A percentile compares a stretch with the other conserved stretches of the same genome.
phyloP scores from a whole-genome alignment of 1,284 basidiomycete genomes.

The Fomes fomentarius region DNA sequence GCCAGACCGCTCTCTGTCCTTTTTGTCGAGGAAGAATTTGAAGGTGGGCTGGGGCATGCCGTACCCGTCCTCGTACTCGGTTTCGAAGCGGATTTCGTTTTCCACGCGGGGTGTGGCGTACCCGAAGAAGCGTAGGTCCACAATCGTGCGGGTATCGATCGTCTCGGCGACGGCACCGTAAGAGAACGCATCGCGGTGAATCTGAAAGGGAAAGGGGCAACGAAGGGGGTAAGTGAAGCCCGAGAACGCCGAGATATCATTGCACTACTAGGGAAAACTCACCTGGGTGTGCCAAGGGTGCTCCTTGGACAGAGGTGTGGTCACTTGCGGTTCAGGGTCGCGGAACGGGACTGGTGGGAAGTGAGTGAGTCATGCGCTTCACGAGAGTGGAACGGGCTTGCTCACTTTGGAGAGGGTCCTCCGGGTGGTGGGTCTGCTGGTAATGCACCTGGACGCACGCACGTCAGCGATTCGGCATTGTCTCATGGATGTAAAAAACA shows the following conservation, averaged over 20 bases:
- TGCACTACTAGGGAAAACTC: background rate
- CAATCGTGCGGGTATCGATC: constrained; percentile 28
- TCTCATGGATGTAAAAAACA: background rate
- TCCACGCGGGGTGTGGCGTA: constrained; percentile 28
- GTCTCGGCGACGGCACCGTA: constrained; percentile 32
- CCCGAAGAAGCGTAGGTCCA: constrained; percentile 34
- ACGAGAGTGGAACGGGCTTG: constrained; percentile 9
- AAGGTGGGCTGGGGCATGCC: constrained; percentile 43
- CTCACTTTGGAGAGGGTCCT: constrained; percentile 24
- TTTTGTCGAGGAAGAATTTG: constrained; percentile 19
- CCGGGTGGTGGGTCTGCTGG: constrained; percentile 33
- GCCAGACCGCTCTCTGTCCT: constrained; percentile 15
- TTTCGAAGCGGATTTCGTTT: constrained; percentile 32
- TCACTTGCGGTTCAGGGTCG: constrained; percentile 39
- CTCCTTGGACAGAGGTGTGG: constrained; percentile 25
- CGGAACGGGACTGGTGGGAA: constrained; percentile 25
- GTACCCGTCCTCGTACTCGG: constrained; percentile 31
- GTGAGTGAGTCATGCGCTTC: background rate
- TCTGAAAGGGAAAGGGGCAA: too few species aligned
- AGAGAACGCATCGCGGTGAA: constrained; percentile 15
- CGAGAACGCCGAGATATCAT: background rate
- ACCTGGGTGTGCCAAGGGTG: constrained; percentile 36
- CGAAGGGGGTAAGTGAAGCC: background rate
- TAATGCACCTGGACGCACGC: constrained; percentile 18
- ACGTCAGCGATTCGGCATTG: background rate